These are phyloP conservation scores for Lactifluus piperatus DNA, from an alignment of 768 basidiomycete species.

Conservation along the genomic window DNA sequence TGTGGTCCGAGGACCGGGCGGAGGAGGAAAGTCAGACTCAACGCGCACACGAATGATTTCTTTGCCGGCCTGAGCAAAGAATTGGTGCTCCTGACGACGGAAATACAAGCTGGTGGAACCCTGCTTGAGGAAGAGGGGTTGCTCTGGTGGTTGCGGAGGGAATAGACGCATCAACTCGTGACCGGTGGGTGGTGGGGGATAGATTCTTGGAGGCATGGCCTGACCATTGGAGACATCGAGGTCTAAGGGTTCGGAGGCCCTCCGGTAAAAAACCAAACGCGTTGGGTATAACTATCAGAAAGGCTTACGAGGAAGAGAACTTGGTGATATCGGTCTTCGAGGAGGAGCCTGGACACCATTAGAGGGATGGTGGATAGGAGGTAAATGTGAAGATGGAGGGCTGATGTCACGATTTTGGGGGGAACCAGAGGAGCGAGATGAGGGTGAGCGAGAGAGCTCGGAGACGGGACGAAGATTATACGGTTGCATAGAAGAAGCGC, in stretches of 20 bases:
- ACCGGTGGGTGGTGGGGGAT: conserved; percentile 69
- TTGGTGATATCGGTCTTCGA: conserved; percentile 17
- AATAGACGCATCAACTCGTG: conserved; percentile 84
- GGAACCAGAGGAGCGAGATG: conserved; percentile 12
- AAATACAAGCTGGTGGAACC: conserved; percentile 69
- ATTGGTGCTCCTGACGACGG: conserved; percentile 67
- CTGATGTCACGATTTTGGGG: conserved; percentile 11
- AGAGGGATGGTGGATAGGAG: conserved; percentile 16
- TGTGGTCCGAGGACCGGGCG: conserved; percentile 7
- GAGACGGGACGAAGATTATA: conserved; percentile 19
- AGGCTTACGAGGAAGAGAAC: conserved; percentile 17
- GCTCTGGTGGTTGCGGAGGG: conserved; percentile 54
- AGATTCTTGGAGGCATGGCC: conserved; percentile 45
- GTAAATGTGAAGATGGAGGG: conserved; percentile 13
- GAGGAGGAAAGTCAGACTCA: conserved; percentile 47
- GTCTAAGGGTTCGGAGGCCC: conserved; percentile 34
- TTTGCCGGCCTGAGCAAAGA: conserved; percentile 70
- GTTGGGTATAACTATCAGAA: background rate
- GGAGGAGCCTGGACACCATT: conserved; percentile 8
- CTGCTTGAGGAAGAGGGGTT: conserved; percentile 43
- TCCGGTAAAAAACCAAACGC: background rate
- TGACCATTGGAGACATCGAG: conserved; percentile 51
- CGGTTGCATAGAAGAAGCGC: conserved; percentile 10
- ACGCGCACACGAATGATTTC: conserved; percentile 70
- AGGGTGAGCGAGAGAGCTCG: conserved; percentile 17